Evolutionary conservation across 1,284 basidiomycete genomes (phyloP), one percentile per base, ranked within the genome.

Genomic region (Butyriboletus regius): DNA sequence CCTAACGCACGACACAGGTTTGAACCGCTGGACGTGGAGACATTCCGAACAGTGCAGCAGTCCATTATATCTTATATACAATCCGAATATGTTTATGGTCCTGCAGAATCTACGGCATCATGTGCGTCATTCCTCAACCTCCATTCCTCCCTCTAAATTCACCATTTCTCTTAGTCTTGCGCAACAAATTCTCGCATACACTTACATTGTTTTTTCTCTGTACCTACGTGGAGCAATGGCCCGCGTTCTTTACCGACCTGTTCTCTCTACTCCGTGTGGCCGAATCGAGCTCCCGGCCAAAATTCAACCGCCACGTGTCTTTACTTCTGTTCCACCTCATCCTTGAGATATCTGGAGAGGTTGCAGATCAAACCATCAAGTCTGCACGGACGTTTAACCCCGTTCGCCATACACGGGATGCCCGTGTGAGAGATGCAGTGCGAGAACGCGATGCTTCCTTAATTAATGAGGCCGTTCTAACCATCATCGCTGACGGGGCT

Each of bases 131-230:
- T 33, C 34, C 26, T 48, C 17, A 5, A 10, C 38, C 35, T 42
- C 20, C 6, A 1, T 8, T 41, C 31, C 26, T 36, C 29, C 46
- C 31, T 51, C 50, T 54, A 49, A 58, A 31, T 46, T 37, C 41
- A 47, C 41, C 34, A 10, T 46, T 34, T 31, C 35, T 36, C 47
- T 26, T 50, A 91, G 91, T 87, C 70, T 71, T 96, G 52, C 84
- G 93, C 64, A 99, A 99, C 78, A 98, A 98, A 71, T 90, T 98
- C 67, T 91, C 93, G 15, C 94, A 97, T 73, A 95, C 93, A n/a
- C 76, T 98, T 42, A 88, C 95, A 1, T 80, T 97, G 50, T 84
- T 98, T 68, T 95, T 98, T 72, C 79, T 98, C 44, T 86, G 87
- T 72, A 85, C 88, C 14, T 96, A 96, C 71, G 79, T 83, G 55